Evolutionary conservation across 306 rosid species (phyloP).

Genomic region (Pterocarpus macrocarpus): DNA sequence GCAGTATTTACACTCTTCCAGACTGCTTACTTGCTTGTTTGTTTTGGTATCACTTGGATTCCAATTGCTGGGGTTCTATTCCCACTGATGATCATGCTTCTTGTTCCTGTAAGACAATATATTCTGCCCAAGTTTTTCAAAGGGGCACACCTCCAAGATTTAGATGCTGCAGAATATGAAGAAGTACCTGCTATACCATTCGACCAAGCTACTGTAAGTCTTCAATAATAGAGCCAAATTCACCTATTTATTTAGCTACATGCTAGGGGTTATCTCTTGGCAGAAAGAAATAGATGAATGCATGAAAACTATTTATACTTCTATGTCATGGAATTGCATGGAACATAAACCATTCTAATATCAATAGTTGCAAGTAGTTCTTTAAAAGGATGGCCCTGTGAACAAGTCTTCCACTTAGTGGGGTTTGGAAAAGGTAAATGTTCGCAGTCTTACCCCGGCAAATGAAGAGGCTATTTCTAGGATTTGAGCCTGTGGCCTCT

Average conservation of each 20-base stretch:
- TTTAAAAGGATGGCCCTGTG: no score
- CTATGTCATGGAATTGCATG: constrained; percentile 8
- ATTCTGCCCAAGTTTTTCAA: constrained; percentile 82
- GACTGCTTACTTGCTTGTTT: constrained; percentile 72
- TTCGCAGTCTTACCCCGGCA: no score
- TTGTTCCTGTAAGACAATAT: constrained; percentile 88
- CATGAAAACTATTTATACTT: constrained; percentile 2
- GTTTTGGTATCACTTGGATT: constrained; percentile 86
- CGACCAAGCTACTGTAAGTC: constrained; percentile 59
- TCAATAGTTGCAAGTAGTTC: neutral
- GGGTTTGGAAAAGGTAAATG: no score
- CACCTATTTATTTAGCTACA: constrained; percentile 26
- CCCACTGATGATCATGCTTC: constrained; percentile 87
- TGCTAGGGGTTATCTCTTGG: constrained; percentile 2
- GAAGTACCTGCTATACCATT: constrained; percentile 67
- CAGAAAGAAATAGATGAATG: neutral
- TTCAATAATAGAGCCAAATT: constrained; percentile 16
- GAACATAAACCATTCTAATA: neutral
- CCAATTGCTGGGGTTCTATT: constrained; percentile 83
- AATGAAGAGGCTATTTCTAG: no score
- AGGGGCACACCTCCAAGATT: constrained; percentile 78
- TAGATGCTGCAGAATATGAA: constrained; percentile 87
- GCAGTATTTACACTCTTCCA: constrained; percentile 74
- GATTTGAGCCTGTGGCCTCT: no score
- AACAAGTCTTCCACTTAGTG: no score